Conservation (phyloP, 129 eudicot genomes). For the Logfia minima region DNA sequence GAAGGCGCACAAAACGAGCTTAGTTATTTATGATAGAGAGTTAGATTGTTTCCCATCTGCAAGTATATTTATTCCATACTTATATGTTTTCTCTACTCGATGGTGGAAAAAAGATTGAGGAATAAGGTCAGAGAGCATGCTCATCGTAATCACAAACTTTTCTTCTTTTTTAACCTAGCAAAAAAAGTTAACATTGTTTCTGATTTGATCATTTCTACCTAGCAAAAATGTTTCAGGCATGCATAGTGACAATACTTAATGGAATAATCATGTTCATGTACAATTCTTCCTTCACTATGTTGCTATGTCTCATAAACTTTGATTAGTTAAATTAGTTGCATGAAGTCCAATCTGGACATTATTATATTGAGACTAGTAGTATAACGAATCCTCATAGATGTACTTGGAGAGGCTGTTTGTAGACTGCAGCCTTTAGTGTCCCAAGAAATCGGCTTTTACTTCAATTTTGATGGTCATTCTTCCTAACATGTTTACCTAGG, state of each 20-base stretch:
- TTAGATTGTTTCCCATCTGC: conserved; percentile 22
- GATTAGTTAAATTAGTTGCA: neutral
- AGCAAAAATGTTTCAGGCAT: neutral
- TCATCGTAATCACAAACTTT: conserved; percentile 1
- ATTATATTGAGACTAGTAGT: neutral
- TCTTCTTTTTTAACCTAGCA: neutral
- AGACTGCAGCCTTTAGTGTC: neutral
- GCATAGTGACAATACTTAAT: neutral
- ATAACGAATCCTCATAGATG: too few species aligned
- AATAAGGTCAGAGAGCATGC: conserved; percentile 28
- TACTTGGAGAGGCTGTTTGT: too few species aligned
- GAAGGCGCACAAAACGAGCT: conserved; percentile 95
- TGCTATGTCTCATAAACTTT: neutral
- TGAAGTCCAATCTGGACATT: neutral
- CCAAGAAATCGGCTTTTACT: neutral
- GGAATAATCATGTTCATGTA: neutral
- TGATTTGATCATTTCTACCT: neutral
- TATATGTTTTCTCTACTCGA: conserved; percentile 9
- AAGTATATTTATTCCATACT: conserved; percentile 3
- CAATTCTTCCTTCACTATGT: neutral
- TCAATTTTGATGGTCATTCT: too few species aligned
- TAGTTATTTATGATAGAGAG: conserved; percentile 16
- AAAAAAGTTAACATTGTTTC: neutral
- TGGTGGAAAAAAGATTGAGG: neutral
- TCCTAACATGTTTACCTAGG: too few species aligned